Percentiles rank a stretch among this genome's conserved stretches.
Conservation (phyloP, 2,329 filamentous ascomycete genomes). For the Fusarium sp. region DNA sequence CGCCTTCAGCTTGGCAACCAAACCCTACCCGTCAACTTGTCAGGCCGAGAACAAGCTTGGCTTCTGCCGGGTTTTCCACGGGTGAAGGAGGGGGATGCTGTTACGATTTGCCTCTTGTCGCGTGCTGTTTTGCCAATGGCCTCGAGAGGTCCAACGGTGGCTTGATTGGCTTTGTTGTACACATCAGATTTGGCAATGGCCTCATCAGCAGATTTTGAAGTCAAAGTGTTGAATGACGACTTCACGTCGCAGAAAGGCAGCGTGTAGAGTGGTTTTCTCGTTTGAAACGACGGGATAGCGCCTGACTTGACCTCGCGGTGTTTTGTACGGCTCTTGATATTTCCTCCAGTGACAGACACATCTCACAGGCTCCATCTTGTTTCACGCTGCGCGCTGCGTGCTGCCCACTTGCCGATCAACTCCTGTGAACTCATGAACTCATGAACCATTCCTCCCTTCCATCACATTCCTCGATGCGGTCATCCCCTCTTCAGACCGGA, state of each 20-base stretch:
- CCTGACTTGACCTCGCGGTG: background rate
- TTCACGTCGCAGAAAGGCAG: background rate
- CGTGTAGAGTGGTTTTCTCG: background rate
- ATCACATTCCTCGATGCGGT: conserved; percentile 32
- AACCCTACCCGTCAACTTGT: conserved; percentile 13
- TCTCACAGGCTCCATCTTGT: conserved; percentile 3
- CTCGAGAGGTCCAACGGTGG: too few species aligned
- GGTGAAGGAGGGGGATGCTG: background rate
- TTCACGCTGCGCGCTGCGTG: background rate
- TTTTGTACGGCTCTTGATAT: background rate
- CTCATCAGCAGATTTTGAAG: background rate
- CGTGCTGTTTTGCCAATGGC: background rate
- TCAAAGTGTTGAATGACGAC: background rate
- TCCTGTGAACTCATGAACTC: background rate
- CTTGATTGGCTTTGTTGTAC: too few species aligned
- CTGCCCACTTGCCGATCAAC: background rate
- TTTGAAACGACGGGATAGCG: background rate
- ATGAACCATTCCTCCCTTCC: conserved; percentile 7
- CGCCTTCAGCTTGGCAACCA: conserved; percentile 28
- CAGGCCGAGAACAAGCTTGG: conserved; percentile 17
- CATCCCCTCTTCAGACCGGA: background rate
- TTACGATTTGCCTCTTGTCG: conserved; percentile 11
- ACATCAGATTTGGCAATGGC: background rate
- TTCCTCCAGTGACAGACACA: background rate
- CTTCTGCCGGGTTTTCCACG: conserved; percentile 5